phyloP scores from a whole-genome alignment of 208 protist species.

The Phytomonas serpens region DNA sequence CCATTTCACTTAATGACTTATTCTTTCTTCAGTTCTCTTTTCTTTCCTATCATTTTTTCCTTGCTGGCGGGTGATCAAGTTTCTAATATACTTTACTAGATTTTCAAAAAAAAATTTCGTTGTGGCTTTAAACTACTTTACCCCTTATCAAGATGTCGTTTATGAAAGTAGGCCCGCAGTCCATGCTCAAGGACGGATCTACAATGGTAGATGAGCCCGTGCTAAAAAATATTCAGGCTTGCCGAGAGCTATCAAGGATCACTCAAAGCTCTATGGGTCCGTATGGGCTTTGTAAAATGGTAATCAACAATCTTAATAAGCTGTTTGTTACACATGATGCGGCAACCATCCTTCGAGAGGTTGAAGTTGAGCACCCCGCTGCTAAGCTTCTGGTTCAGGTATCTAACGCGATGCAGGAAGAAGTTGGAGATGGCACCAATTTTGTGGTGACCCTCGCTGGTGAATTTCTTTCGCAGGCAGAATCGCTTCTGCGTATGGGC shows the following conservation, averaged over 20 bases:
- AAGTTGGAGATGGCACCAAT: conserved; percentile 99
- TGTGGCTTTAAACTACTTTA: background rate
- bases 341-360: conserved; percentile 98
- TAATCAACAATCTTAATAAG: conserved; percentile 99
- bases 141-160: conserved; percentile 75
- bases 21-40: background rate
- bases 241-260: conserved; percentile 94
- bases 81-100: background rate
- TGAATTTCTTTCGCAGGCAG: conserved; percentile 97
- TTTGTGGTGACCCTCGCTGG: conserved; percentile 98
- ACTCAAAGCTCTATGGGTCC: conserved; percentile 98
- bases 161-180: conserved; percentile 80
- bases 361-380: conserved; percentile 98
- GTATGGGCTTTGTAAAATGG: conserved; percentile 99
- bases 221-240: conserved; percentile 98
- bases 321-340: conserved; percentile 99
- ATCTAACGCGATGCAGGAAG: conserved; percentile 97
- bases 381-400: conserved; percentile 99
- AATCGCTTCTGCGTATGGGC: conserved; percentile 95
- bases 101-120: background rate
- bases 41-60: conserved; percentile 11
- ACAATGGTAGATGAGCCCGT: conserved; percentile 95
- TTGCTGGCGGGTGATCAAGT: conserved; percentile 3
- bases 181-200: conserved; percentile 90
- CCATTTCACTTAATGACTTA: background rate